These are phyloP conservation scores for Aureococcus anophagefferens DNA, from an alignment of 108 stramenopile species.

Conservation along the genomic window DNA sequence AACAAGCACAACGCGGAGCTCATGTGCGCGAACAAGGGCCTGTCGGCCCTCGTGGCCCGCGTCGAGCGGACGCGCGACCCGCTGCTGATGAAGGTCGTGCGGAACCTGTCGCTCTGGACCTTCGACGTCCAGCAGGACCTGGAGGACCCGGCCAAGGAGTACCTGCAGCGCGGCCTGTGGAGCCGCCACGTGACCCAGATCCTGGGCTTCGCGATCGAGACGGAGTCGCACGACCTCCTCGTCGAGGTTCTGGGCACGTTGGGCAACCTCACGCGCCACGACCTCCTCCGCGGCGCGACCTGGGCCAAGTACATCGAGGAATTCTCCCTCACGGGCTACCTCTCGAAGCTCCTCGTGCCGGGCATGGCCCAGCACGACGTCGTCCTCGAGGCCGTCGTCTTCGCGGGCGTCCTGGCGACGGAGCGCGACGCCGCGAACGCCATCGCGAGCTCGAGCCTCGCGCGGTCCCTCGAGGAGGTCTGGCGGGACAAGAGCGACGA, in stretches of 20 bases:
- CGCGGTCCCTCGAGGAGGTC: constrained; percentile 27
- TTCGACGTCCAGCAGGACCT: constrained; percentile 21
- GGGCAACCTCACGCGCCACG: constrained; percentile 37
- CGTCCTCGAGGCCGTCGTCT: constrained; percentile 33
- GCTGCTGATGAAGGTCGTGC: constrained; percentile 34
- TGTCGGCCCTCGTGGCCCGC: constrained; percentile 36
- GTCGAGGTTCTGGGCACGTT: constrained; percentile 37
- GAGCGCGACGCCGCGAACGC: constrained; percentile 23
- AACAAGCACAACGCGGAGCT: constrained; percentile 28
- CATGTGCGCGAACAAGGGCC: constrained; percentile 26
- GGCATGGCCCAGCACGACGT: constrained; percentile 53
- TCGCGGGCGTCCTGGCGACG: constrained; percentile 24
- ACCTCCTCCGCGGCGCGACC: constrained; percentile 29
- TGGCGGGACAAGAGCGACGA: constrained; percentile 43
- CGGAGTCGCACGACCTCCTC: constrained; percentile 28
- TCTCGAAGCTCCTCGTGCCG: constrained; percentile 45
- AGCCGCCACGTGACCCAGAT: constrained; percentile 33
- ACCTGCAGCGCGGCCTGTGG: constrained; percentile 38
- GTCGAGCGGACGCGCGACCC: constrained; percentile 29
- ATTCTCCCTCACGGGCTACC: constrained; percentile 25
- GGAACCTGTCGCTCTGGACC: constrained; percentile 48
- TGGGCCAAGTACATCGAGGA: constrained; percentile 39
- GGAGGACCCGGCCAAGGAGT: constrained; percentile 15
- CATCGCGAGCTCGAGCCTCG: constrained; percentile 5
- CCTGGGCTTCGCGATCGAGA: constrained; percentile 18